Percentiles rank a stretch among this genome's conserved stretches.
These are phyloP conservation scores for Blastobotrys chiropterorum DNA, from an alignment of 805 yeast species.

Conservation along the genomic window DNA sequence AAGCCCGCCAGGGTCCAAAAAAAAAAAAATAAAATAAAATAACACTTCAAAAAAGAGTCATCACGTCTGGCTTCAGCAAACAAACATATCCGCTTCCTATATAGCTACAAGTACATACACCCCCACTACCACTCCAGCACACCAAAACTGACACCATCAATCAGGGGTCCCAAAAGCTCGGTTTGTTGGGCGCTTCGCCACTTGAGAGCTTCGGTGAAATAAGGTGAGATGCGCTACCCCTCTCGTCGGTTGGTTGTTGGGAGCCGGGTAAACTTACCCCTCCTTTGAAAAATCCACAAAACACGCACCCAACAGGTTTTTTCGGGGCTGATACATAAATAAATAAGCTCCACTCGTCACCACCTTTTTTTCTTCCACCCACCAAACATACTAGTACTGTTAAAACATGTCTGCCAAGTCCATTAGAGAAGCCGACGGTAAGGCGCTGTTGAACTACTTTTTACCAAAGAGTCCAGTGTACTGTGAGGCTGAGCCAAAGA, in stretches of 20 bases:
- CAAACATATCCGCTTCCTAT: too few relatives aligned
- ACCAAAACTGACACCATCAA: neutral
- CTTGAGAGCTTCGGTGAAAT: neutral
- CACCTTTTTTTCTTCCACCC: neutral
- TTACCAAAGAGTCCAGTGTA: slow-evolving; percentile 37
- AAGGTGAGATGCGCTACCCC: neutral
- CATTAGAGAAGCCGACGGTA: slow-evolving; percentile 42
- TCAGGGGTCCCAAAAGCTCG: neutral
- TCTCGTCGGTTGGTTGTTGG: neutral
- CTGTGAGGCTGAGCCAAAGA: slow-evolving; percentile 27
- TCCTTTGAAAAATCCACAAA: neutral
- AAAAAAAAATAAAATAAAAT: too few relatives aligned
- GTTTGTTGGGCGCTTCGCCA: neutral
- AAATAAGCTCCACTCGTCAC: too few relatives aligned
- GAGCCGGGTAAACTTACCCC: slow-evolving; percentile 1
- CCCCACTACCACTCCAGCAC: too few relatives aligned
- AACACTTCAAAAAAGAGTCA: too few relatives aligned
- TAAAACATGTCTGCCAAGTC: slow-evolving; percentile 38
- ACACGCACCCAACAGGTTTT: neutral
- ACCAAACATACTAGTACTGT: neutral
- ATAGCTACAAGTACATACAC: too few relatives aligned
- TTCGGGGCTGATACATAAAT: neutral
- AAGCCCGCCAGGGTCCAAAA: too few relatives aligned
- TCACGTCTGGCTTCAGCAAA: too few relatives aligned
- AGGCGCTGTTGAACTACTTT: slow-evolving; percentile 38